A percentile compares a stretch with the other conserved stretches of the same genome.
These are phyloP conservation scores for Phylloporus sp. DNA, from an alignment of 768 basidiomycete species.

Conservation along the genomic window DNA sequence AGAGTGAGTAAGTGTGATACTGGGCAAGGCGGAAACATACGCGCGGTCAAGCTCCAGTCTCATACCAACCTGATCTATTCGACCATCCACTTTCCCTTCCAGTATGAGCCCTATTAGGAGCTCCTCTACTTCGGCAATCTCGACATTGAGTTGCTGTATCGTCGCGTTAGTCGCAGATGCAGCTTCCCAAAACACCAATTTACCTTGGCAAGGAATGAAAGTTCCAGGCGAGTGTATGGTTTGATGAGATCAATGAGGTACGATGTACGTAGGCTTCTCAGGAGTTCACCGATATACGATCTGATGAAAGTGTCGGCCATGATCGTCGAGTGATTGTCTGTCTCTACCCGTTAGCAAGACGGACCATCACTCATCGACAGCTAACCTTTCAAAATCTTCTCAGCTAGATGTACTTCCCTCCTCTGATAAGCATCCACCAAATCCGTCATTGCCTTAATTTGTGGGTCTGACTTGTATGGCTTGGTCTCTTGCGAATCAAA, in stretches of 20 bases:
- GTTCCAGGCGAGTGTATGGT: slow-evolving; percentile 92
- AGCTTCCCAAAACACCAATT: slow-evolving; percentile 6
- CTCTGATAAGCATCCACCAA: slow-evolving; percentile 96
- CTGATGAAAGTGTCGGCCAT: slow-evolving; percentile 96
- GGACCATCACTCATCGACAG: not conserved
- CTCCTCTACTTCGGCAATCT: slow-evolving; percentile 87
- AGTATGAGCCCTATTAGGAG: slow-evolving; percentile 90
- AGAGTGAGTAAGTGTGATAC: slow-evolving; percentile 2
- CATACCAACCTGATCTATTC: slow-evolving; percentile 96
- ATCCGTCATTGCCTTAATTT: slow-evolving; percentile 98
- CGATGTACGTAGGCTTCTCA: slow-evolving; percentile 90
- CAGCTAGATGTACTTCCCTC: slow-evolving; percentile 94
- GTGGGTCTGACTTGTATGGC: slow-evolving; percentile 91
- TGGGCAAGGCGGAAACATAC: slow-evolving; percentile 35
- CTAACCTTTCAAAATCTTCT: slow-evolving; percentile 87
- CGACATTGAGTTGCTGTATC: slow-evolving; percentile 90
- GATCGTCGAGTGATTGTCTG: slow-evolving; percentile 92
- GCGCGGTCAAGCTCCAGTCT: slow-evolving; percentile 86
- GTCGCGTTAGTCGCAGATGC: not conserved
- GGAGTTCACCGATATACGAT: slow-evolving; percentile 92
- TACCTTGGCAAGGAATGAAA: slow-evolving; percentile 90
- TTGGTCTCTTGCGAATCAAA: slow-evolving; percentile 99
- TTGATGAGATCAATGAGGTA: slow-evolving; percentile 98
- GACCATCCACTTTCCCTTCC: slow-evolving; percentile 95
- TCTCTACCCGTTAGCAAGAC: not conserved